Percentiles rank a stretch among this genome's conserved stretches.
phyloP scores from a whole-genome alignment of 1,284 basidiomycete genomes.

The Ceratobasidium sp. region DNA sequence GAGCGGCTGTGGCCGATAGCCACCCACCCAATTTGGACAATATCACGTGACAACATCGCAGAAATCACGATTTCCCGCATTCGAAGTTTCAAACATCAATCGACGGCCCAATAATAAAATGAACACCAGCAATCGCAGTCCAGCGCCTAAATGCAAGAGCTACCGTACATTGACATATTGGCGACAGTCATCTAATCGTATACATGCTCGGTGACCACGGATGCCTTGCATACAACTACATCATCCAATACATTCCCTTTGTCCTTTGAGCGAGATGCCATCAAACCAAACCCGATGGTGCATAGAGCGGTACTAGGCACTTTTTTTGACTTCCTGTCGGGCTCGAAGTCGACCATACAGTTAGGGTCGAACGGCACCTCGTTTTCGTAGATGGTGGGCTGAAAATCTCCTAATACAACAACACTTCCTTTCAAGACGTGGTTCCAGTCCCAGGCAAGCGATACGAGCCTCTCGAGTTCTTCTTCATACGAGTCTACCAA shows the following conservation, averaged over 20 bases:
- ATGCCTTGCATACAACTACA: constrained; percentile 1
- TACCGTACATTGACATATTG: too few species aligned
- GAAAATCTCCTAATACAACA: constrained; percentile 34
- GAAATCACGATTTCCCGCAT: too few species aligned
- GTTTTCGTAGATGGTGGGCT: constrained; percentile 9
- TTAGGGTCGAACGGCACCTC: constrained; percentile 1
- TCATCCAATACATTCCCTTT: neutral
- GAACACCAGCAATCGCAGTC: too few species aligned
- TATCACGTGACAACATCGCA: neutral
- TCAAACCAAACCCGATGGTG: constrained; percentile 31
- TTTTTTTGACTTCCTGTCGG: neutral
- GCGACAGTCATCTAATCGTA: neutral
- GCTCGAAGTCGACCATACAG: constrained; percentile 29
- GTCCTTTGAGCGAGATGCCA: neutral
- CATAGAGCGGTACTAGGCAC: neutral
- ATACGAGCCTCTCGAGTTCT: neutral
- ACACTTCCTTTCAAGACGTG: constrained; percentile 17
- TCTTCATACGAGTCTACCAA: neutral
- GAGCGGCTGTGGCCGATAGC: neutral
- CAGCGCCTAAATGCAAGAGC: too few species aligned
- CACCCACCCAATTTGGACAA: neutral
- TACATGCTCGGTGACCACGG: constrained; percentile 19
- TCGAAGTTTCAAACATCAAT: too few species aligned
- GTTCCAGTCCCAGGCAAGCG: constrained; percentile 34
- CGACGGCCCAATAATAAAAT: too few species aligned